These are phyloP conservation scores for Silybum marianum DNA, from an alignment of 129 eudicot species.

Conservation along the genomic window DNA sequence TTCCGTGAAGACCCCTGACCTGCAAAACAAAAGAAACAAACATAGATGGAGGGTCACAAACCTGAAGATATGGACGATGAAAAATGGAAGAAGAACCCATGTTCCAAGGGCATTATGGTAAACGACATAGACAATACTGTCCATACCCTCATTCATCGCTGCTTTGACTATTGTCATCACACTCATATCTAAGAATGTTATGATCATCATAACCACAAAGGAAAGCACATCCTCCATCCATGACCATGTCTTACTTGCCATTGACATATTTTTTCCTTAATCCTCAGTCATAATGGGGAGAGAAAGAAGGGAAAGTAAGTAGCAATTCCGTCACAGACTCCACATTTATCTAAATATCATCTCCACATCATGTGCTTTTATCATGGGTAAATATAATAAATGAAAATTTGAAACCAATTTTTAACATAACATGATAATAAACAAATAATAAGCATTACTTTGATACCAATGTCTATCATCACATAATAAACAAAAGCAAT, in stretches of 20 bases:
- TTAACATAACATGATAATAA: no score
- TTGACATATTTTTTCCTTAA: slow-evolving; percentile 7
- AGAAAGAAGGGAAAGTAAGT: neutral
- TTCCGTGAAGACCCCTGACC: neutral
- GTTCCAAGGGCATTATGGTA: slow-evolving; percentile 39
- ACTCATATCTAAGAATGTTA: slow-evolving; percentile 26
- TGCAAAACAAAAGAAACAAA: neutral
- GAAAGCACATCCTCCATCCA: slow-evolving; percentile 27
- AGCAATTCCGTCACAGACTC: neutral
- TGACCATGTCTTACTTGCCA: neutral
- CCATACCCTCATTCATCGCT: slow-evolving; percentile 44
- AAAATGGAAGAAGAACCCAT: slow-evolving; percentile 41
- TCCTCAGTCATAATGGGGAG: neutral
- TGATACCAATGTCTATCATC: neutral
- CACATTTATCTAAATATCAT: neutral
- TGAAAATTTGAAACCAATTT: neutral
- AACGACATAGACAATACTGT: slow-evolving; percentile 26
- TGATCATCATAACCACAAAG: slow-evolving; percentile 27
- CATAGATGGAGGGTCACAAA: neutral
- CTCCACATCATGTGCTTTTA: neutral
- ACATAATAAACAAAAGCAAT: neutral
- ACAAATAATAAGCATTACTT: neutral
- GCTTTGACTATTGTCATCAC: slow-evolving; percentile 36
- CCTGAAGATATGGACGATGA: slow-evolving; percentile 33
- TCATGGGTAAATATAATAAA: neutral